Conservation (phyloP, 1,284 basidiomycete species). For the Phylloporus sp. region DNA sequence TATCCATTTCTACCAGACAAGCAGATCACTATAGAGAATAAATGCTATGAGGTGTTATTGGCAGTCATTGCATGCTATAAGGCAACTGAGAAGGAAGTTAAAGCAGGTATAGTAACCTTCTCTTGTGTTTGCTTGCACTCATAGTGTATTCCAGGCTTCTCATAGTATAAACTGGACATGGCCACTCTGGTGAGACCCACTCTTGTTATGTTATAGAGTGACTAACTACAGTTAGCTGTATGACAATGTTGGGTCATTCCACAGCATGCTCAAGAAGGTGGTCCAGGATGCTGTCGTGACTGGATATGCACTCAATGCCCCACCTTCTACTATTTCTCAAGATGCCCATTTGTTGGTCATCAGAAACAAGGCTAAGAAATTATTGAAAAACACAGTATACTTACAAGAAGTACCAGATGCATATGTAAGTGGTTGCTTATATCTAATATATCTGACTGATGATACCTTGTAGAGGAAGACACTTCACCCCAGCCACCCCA, state of each 20-base stretch:
- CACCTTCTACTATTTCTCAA: neutral
- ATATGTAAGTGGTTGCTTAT: neutral
- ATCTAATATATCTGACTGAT: neutral
- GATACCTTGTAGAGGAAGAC: neutral
- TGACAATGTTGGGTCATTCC: neutral
- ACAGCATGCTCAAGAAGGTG: slow-evolving; percentile 2
- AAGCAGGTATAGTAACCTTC: neutral
- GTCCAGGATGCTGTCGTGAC: neutral
- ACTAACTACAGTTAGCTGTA: neutral
- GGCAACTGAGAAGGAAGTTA: neutral
- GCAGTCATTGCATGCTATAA: neutral
- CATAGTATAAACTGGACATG: neutral
- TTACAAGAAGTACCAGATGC: neutral
- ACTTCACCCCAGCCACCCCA: neutral
- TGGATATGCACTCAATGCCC: neutral
- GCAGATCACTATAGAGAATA: neutral
- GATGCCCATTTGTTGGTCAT: neutral
- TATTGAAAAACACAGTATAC: neutral
- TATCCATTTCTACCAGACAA: slow-evolving; percentile 1
- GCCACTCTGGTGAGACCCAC: neutral
- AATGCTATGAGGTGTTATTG: slow-evolving; percentile 5
- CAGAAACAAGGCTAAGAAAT: neutral
- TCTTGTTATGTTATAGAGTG: neutral
- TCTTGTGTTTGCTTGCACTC: neutral
- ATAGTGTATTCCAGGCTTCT: neutral